These are phyloP conservation scores for Auriscalpium orientale DNA, from an alignment of 768 basidiomycete species.

Conservation along the genomic window DNA sequence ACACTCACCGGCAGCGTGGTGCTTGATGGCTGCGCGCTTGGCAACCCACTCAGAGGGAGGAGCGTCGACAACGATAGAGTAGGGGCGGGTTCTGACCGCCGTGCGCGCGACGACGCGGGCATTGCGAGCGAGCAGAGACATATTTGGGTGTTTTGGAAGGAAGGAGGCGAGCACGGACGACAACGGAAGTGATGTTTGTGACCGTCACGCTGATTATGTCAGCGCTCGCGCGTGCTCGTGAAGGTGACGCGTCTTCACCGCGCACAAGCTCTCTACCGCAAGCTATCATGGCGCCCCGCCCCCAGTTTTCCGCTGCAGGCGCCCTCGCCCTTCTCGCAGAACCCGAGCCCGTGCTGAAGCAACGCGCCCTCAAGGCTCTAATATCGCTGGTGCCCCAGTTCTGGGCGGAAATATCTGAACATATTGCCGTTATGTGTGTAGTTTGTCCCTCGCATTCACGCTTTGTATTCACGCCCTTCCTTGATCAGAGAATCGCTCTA, in stretches of 20 bases:
- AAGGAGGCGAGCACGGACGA: not conserved
- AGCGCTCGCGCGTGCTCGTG: conserved; percentile 1
- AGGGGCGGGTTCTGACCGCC: conserved; percentile 25
- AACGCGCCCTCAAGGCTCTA: conserved; percentile 83
- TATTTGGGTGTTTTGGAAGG: conserved; percentile 2
- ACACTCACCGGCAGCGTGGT: conserved; percentile 51
- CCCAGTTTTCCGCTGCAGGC: conserved; percentile 80
- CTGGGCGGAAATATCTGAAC: conserved; percentile 98
- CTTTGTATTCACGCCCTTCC: not conserved
- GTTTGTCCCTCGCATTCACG: not conserved
- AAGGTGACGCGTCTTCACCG: conserved; percentile 33
- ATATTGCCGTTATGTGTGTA: conserved; percentile 80
- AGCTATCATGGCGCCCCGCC: conserved; percentile 53
- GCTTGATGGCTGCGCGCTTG: conserved; percentile 48
- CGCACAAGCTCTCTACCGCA: conserved; percentile 12
- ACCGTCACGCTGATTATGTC: not conserved
- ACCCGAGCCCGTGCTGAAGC: conserved; percentile 78
- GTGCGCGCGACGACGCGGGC: conserved; percentile 42
- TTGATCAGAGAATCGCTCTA: conserved; percentile 75
- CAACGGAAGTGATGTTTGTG: not conserved
- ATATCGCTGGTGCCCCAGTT: conserved; percentile 84
- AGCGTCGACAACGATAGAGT: conserved; percentile 32
- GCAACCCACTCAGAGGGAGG: conserved; percentile 38
- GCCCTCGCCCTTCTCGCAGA: conserved; percentile 89
- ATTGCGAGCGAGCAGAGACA: conserved; percentile 36